phyloP scores from a whole-genome alignment of 139 green algal genomes.

The Pedinophyceae sp. region DNA sequence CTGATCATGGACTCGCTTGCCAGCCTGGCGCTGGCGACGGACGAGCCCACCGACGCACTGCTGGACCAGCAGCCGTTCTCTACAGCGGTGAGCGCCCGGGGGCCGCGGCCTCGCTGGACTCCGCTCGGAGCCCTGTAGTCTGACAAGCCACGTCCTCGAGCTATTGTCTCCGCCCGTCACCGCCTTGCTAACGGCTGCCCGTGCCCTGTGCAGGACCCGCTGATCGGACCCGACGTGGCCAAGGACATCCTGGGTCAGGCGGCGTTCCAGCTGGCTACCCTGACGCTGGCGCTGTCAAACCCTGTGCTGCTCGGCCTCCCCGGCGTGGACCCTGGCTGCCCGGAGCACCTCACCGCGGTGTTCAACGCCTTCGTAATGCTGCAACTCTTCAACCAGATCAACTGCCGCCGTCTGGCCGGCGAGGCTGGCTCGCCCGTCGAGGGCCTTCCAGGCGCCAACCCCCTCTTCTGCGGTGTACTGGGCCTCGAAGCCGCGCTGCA shows the following conservation, averaged over 20 bases:
- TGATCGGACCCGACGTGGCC: conserved; percentile 3
- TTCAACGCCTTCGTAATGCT: conserved; percentile 76
- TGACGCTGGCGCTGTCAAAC: conserved; percentile 37
- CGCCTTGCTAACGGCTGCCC: too few species aligned
- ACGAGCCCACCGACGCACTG: conserved; percentile 41
- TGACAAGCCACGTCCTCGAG: too few species aligned
- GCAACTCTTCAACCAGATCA: conserved; percentile 66
- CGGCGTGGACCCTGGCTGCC: conserved; percentile 5
- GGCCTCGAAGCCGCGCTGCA: conserved; percentile 26
- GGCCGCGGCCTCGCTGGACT: too few species aligned
- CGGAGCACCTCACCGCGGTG: conserved; percentile 45
- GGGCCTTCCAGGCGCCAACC: conserved; percentile 28
- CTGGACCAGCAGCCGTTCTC: conserved; percentile 44
- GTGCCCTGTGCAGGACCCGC: not conserved
- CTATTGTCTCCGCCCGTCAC: too few species aligned
- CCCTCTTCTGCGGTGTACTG: conserved; percentile 49
- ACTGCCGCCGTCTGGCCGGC: conserved; percentile 52
- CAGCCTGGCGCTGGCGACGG: conserved; percentile 59
- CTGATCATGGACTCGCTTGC: conserved; percentile 82
- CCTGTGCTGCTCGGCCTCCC: conserved; percentile 22
- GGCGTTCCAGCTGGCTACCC: conserved; percentile 50
- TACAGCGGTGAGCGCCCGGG: too few species aligned
- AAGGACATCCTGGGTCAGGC: conserved; percentile 49
- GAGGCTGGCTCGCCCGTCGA: conserved; percentile 41
- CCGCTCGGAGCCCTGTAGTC: too few species aligned